Evolutionary conservation across 2,329 filamentous ascomycete genomes (phyloP).

Genomic region (Grosmannia serpens): DNA sequence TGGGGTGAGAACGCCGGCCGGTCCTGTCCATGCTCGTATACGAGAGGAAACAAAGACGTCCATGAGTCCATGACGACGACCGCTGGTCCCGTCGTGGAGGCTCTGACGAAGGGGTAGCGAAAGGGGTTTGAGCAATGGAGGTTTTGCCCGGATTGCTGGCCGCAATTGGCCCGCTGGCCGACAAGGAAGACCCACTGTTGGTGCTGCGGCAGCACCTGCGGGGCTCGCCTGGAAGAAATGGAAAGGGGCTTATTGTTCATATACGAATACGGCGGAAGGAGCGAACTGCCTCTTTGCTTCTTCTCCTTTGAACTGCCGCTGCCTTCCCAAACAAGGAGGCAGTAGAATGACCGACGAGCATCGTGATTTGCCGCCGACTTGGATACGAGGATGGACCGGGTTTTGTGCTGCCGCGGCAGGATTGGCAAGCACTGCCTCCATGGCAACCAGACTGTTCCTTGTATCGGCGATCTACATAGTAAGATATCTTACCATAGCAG

Average conservation of each 20-base stretch:
- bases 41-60: background rate
- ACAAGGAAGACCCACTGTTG: background rate
- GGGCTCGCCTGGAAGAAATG: background rate
- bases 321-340: no score
- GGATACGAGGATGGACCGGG: no score
- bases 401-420: no score
- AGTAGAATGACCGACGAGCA: no score
- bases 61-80: background rate
- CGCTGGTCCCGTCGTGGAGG: background rate
- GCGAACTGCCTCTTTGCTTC: no score
- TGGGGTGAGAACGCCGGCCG: background rate
- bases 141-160: background rate
- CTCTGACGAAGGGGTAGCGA: background rate
- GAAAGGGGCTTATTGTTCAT: background rate
- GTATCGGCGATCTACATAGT: no score
- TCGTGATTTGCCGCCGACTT: no score
- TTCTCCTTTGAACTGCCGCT: no score
- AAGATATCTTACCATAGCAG: no score
- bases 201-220: background rate
- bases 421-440: no score
- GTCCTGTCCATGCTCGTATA: background rate
- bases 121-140: background rate
- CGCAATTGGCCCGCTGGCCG: background rate
- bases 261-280: background rate
- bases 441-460: no score